These are phyloP conservation scores for Verticillium isaacii DNA, from an alignment of 2,329 filamentous ascomycete species.

Conservation along the genomic window DNA sequence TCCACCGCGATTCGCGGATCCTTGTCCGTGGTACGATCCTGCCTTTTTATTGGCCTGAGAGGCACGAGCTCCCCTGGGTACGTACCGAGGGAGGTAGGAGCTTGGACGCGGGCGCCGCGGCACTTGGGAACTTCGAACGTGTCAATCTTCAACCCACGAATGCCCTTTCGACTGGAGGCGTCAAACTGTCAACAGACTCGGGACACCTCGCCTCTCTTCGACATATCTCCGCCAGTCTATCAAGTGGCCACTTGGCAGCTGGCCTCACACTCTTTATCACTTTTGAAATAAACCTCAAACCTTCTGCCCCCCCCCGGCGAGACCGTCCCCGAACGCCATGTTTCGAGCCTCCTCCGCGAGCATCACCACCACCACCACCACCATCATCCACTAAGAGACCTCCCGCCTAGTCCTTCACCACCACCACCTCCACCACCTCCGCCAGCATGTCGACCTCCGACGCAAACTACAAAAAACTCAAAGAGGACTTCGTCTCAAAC, in stretches of 20 bases:
- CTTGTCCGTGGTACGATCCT: background rate
- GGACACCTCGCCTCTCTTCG: background rate
- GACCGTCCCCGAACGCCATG: constrained; percentile 3
- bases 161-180: background rate
- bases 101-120: background rate
- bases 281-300: background rate
- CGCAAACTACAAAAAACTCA: constrained; percentile 77
- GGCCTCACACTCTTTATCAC: background rate
- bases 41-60: background rate
- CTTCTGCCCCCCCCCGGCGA: background rate
- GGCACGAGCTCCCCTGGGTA: background rate
- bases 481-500: constrained; percentile 94
- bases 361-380: background rate
- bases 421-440: background rate
- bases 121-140: background rate
- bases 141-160: background rate
- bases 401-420: background rate
- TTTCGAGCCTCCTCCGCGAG: constrained; percentile 7
- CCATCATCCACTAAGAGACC: background rate
- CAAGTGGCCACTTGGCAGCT: background rate
- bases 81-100: background rate
- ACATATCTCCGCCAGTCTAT: background rate
- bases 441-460: constrained; percentile 28
- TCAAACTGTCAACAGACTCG: background rate
- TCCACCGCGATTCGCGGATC: background rate